These are phyloP conservation scores for Evernia prunastri DNA, from an alignment of 495 filamentous ascomycete genomes.

Conservation along the genomic window DNA sequence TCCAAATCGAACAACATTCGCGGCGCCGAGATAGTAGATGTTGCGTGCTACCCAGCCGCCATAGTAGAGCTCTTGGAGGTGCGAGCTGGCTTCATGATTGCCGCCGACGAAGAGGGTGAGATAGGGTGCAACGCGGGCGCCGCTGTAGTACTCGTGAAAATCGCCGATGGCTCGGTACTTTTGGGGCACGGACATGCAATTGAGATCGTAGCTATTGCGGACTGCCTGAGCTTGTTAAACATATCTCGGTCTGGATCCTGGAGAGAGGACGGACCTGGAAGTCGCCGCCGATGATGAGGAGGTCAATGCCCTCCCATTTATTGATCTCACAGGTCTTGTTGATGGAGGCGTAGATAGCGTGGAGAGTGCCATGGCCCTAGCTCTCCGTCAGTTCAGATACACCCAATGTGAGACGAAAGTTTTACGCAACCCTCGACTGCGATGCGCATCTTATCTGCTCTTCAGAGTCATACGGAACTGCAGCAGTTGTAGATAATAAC, in stretches of 20 bases:
- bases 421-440: constrained; percentile 79
- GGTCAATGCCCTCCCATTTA: constrained; percentile 69
- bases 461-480: neutral
- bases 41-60: constrained; percentile 96
- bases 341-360: constrained; percentile 81
- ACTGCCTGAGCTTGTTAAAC: constrained; percentile 53
- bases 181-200: constrained; percentile 73
- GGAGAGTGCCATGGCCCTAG: constrained; percentile 78
- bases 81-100: constrained; percentile 86
- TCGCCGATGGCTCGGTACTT: constrained; percentile 83
- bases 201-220: constrained; percentile 80
- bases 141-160: constrained; percentile 90
- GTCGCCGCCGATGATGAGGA: constrained; percentile 85
- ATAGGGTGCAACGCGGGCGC: constrained; percentile 67
- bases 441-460: constrained; percentile 37
- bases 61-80: constrained; percentile 87
- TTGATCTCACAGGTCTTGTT: constrained; percentile 53
- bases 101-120: constrained; percentile 88
- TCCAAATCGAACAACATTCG: constrained; percentile 77
- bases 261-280: constrained; percentile 58
- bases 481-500: neutral
- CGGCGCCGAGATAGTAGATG: constrained; percentile 92
- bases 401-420: constrained; percentile 9
- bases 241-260: constrained; percentile 6
- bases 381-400: constrained; percentile 7